Evolutionary conservation across 106 monocot species (phyloP).

Genomic region (Triglochin maritima): DNA sequence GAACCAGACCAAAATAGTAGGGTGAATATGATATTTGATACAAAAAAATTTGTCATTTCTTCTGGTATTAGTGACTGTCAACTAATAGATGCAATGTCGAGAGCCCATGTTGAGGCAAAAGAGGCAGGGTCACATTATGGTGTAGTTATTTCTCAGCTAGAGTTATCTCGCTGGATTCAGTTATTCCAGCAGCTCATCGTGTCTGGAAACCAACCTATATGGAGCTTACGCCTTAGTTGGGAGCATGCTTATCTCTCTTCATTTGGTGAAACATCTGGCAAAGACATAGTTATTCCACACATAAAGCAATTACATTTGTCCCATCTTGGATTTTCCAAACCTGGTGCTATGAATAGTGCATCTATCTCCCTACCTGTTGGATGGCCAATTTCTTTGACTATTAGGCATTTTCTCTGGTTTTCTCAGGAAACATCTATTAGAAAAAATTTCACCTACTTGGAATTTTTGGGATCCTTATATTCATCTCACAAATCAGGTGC

Average conservation of each 20-base stretch:
- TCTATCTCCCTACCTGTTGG: slow-evolving; percentile 59
- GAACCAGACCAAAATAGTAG: neutral
- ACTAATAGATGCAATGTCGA: slow-evolving; percentile 54
- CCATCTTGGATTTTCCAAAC: slow-evolving; percentile 11
- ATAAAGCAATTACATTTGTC: slow-evolving; percentile 41
- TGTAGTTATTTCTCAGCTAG: slow-evolving; percentile 66
- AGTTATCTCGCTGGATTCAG: slow-evolving; percentile 77
- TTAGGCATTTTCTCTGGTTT: slow-evolving; percentile 44
- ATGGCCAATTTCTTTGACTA: slow-evolving; percentile 48
- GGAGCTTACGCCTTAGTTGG: slow-evolving; percentile 91
- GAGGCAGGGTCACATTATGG: slow-evolving; percentile 38
- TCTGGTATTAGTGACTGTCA: slow-evolving; percentile 49
- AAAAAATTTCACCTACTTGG: slow-evolving; percentile 60
- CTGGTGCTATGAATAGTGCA: slow-evolving; percentile 14
- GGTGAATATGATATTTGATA: slow-evolving; percentile 28
- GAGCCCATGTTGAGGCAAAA: slow-evolving; percentile 64
- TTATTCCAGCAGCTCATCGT: slow-evolving; percentile 73
- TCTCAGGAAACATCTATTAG: slow-evolving; percentile 53
- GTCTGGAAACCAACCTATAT: slow-evolving; percentile 63
- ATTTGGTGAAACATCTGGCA: slow-evolving; percentile 57
- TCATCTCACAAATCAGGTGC: slow-evolving; percentile 37
- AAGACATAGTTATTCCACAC: slow-evolving; percentile 24
- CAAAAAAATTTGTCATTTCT: slow-evolving; percentile 34
- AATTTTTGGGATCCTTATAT: slow-evolving; percentile 48
- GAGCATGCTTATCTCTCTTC: slow-evolving; percentile 85